A percentile compares a stretch with the other conserved stretches of the same genome.
These are phyloP conservation scores for Apophysomyces elegans DNA, from an alignment of 371 early-diverging fungal genomes.

Conservation along the genomic window DNA sequence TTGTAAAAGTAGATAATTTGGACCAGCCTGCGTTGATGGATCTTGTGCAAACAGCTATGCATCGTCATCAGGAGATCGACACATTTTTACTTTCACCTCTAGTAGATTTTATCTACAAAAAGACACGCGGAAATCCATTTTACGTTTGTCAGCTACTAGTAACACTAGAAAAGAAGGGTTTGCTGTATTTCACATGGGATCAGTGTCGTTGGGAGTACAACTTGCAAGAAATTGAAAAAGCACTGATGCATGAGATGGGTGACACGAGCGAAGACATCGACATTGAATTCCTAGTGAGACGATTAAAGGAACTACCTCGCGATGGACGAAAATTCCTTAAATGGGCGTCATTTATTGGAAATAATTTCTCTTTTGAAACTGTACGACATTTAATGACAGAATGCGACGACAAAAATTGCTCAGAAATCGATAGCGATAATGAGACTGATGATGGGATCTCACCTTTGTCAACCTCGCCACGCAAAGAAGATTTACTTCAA, in stretches of 20 bases:
- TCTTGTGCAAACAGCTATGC: slow-evolving; percentile 45
- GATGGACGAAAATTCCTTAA: slow-evolving; percentile 52
- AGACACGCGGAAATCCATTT: slow-evolving; percentile 50
- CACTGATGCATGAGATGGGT: slow-evolving; percentile 27
- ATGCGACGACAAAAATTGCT: slow-evolving; percentile 22
- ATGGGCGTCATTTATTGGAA: slow-evolving; percentile 57
- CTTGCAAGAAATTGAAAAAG: slow-evolving; percentile 49
- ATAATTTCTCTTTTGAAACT: slow-evolving; percentile 47
- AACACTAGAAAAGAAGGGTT: slow-evolving; percentile 48
- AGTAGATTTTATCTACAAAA: slow-evolving; percentile 46
- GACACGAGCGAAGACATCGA: slow-evolving; percentile 38
- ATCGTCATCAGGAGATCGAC: slow-evolving; percentile 44
- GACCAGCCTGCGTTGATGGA: slow-evolving; percentile 45
- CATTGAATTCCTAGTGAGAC: slow-evolving; percentile 44
- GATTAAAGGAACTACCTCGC: slow-evolving; percentile 46
- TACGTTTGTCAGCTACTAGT: slow-evolving; percentile 45
- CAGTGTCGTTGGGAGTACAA: slow-evolving; percentile 55
- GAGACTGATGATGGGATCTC: slow-evolving; percentile 26
- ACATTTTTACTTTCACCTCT: slow-evolving; percentile 35
- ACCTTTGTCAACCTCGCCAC: slow-evolving; percentile 19
- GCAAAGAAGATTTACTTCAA: slow-evolving; percentile 18
- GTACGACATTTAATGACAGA: slow-evolving; percentile 48
- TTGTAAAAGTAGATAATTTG: slow-evolving; percentile 43
- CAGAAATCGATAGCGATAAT: slow-evolving; percentile 29
- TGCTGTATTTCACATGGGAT: slow-evolving; percentile 52